Evolutionary conservation across 495 filamentous ascomycete species (phyloP), one percentile per base, ranked within the genome.

Genomic region (Penicillium arizonense): DNA sequence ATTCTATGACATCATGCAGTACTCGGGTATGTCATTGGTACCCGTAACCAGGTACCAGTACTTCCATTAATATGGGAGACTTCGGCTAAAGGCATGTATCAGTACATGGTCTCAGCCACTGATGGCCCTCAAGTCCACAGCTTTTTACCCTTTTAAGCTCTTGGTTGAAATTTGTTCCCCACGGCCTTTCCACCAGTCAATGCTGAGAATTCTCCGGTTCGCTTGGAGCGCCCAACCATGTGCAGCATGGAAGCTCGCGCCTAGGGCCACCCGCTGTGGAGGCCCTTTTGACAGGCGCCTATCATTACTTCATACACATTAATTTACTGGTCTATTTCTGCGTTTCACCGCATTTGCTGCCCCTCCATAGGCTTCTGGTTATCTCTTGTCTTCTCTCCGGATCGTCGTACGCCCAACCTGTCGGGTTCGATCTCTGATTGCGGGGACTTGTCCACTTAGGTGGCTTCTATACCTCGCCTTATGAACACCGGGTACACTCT

Each of bases 281-380:
- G 13, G 21, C 10, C 20, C 10, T 24, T 32, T 36, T 46, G 44
- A 53, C 36, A 42, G 42, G 24, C 24, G 51, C 43, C 20, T 28
- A 47, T 53, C 43, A 40, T 37, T 53, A 41, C 51, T 47, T 12
- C 9, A 26, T 42, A 20, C 37, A 39, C 8, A 24, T n/a, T 4
- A 24, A 23, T 24, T 42, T 24, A 18, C 30, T 33, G 26, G 30
- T 9, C 14, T 26, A n/a, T 4, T 24, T 52, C 39, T 28, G 26
- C 45, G 18, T 28, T 41, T 54, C 16, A 35, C 44, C 33, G 44
- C 48, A 38, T 42, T 39, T 45, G 35, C 38, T 56, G 52, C 57
- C 57, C 57, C 48, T 59, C 52, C 53, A 53, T 50, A 53, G 44
- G 45, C 30, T 38, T 48, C 39, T 44, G 36, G 42, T 40, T 37